Evolutionary conservation across 805 yeast genomes (phyloP).

Genomic region (Pichia cephalocereana): DNA sequence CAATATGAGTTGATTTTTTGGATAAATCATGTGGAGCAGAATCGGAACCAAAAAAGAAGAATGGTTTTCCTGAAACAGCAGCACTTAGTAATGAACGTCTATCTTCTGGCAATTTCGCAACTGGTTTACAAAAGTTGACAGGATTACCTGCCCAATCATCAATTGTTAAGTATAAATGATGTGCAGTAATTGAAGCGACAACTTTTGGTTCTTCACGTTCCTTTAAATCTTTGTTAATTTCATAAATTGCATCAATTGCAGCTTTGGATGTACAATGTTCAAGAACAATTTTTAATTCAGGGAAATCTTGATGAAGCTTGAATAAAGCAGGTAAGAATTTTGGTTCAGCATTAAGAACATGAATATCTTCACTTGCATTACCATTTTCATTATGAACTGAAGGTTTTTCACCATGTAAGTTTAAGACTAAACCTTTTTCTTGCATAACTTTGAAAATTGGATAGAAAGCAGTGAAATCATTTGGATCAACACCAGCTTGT

Average conservation of each 20-base stretch:
- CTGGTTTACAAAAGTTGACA: slow-evolving; percentile 93
- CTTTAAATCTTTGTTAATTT: slow-evolving; percentile 42
- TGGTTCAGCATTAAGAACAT: slow-evolving; percentile 90
- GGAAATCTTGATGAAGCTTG: slow-evolving; percentile 74
- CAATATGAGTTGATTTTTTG: slow-evolving; percentile 64
- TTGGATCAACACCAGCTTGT: slow-evolving; percentile 82
- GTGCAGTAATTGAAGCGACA: slow-evolving; percentile 93
- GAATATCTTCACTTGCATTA: slow-evolving; percentile 52
- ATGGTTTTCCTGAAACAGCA: slow-evolving; percentile 85
- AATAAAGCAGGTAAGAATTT: slow-evolving; percentile 81
- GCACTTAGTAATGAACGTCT: slow-evolving; percentile 74
- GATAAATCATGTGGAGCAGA: slow-evolving; percentile 93
- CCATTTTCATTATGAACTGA: slow-evolving; percentile 38
- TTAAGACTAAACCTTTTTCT: slow-evolving; percentile 64
- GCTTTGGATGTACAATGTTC: slow-evolving; percentile 94
- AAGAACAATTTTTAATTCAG: slow-evolving; percentile 72
- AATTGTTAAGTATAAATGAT: slow-evolving; percentile 78
- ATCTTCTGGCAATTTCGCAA: slow-evolving; percentile 87
- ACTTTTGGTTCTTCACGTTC: slow-evolving; percentile 40
- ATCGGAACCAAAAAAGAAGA: slow-evolving; percentile 94
- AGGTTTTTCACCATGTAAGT: slow-evolving; percentile 95
- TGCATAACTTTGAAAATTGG: slow-evolving; percentile 89
- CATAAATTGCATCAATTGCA: slow-evolving; percentile 70
- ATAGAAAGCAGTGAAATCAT: slow-evolving; percentile 80
- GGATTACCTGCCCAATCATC: slow-evolving; percentile 98